These are phyloP conservation scores for Neobulgaria alba DNA, from an alignment of 2,329 filamentous ascomycete genomes.

Conservation along the genomic window DNA sequence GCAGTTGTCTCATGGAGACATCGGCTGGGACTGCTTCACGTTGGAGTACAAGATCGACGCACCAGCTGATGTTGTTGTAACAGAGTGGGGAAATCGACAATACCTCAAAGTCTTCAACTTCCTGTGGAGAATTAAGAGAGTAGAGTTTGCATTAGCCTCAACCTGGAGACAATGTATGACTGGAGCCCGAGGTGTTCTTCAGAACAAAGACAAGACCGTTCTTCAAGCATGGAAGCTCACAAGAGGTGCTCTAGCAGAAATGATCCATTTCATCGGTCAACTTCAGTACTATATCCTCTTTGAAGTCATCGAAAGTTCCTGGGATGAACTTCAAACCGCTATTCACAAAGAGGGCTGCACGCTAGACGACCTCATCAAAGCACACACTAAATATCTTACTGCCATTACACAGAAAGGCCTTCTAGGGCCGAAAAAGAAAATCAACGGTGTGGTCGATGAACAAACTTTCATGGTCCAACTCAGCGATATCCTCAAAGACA, in stretches of 20 bases:
- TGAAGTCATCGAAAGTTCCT: slow-evolving; percentile 94
- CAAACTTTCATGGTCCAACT: slow-evolving; percentile 85
- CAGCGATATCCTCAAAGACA: slow-evolving; percentile 83
- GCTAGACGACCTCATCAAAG: slow-evolving; percentile 87
- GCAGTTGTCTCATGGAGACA: slow-evolving; percentile 90
- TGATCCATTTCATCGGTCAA: slow-evolving; percentile 97
- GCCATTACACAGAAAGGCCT: slow-evolving; percentile 95
- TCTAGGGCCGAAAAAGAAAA: slow-evolving; percentile 59
- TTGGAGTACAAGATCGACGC: slow-evolving; percentile 97
- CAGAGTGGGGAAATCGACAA: slow-evolving; percentile 88
- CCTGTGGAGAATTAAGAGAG: slow-evolving; percentile 93
- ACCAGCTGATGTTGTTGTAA: slow-evolving; percentile 93
- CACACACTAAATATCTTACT: slow-evolving; percentile 83
- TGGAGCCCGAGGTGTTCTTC: slow-evolving; percentile 81
- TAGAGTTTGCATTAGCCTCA: slow-evolving; percentile 84
- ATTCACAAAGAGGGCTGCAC: slow-evolving; percentile 82
- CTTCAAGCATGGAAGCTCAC: slow-evolving; percentile 82
- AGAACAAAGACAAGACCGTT: slow-evolving; percentile 61
- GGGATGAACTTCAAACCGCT: slow-evolving; percentile 79
- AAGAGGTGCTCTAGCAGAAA: slow-evolving; percentile 82
- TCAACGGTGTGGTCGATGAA: slow-evolving; percentile 37
- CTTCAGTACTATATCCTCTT: slow-evolving; percentile 98
- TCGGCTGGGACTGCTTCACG: slow-evolving; percentile 98
- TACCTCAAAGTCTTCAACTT: slow-evolving; percentile 99
- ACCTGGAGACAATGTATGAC: slow-evolving; percentile 97